phyloP scores from a whole-genome alignment of 306 rosid species.

The Sindora glabra region DNA sequence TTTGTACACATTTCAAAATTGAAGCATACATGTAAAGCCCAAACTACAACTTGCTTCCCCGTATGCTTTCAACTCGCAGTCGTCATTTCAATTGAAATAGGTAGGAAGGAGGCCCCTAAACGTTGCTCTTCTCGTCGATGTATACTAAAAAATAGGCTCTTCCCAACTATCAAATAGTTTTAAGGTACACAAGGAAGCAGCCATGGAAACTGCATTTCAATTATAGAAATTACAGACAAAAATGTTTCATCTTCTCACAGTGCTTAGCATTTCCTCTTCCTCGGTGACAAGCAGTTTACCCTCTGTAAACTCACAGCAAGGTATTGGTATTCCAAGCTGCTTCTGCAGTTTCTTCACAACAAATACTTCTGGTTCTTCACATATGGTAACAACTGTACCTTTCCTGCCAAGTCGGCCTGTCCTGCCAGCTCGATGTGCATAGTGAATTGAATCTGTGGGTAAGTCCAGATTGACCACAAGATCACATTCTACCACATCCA shows the following conservation, averaged over 20 bases:
- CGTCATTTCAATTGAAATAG: too few species aligned
- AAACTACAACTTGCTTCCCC: too few species aligned
- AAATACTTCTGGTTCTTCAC: slow-evolving; percentile 83
- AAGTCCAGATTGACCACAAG: slow-evolving; percentile 88
- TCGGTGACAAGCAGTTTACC: slow-evolving; percentile 54
- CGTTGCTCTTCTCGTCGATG: too few species aligned
- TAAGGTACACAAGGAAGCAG: slow-evolving; percentile 3
- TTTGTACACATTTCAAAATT: too few species aligned
- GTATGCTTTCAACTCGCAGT: too few species aligned
- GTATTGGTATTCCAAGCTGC: slow-evolving; percentile 66
- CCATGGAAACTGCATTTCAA: not conserved
- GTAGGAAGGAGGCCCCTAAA: too few species aligned
- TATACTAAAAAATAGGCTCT: too few species aligned
- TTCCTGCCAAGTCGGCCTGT: slow-evolving; percentile 88
- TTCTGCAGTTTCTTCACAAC: slow-evolving; percentile 82
- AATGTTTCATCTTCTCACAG: slow-evolving; percentile 8
- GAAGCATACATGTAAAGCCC: too few species aligned
- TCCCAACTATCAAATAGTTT: too few species aligned
- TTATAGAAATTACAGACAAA: slow-evolving; percentile 5
- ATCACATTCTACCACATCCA: slow-evolving; percentile 93
- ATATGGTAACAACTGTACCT: slow-evolving; percentile 72
- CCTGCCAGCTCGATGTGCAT: slow-evolving; percentile 93
- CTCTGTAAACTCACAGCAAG: slow-evolving; percentile 59
- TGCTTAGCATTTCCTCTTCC: slow-evolving; percentile 27
- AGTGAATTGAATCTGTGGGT: slow-evolving; percentile 83